Evolutionary conservation across 1,139 yeast species (phyloP).

Genomic region (Tardiomyces blankii): DNA sequence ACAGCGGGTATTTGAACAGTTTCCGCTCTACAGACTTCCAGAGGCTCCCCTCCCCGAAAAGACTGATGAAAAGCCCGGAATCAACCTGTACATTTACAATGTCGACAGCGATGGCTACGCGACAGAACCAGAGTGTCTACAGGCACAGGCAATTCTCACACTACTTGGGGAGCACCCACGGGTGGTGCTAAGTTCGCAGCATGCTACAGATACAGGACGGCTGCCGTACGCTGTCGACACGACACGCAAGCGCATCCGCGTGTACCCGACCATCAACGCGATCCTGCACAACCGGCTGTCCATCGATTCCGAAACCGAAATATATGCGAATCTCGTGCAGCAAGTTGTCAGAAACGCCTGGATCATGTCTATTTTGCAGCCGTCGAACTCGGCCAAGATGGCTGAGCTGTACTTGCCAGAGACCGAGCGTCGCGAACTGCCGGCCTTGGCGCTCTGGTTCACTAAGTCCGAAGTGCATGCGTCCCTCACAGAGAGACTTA

Average conservation of each 20-base stretch:
- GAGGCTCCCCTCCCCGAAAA: constrained; percentile 13
- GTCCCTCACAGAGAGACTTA: constrained; percentile 8
- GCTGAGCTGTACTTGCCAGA: constrained; percentile 10
- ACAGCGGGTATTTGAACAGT: constrained; percentile 35
- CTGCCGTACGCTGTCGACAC: constrained; percentile 13
- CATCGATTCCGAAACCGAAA: constrained; percentile 3
- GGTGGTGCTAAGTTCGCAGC: constrained; percentile 12
- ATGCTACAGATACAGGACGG: constrained; percentile 6
- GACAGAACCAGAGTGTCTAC: constrained; percentile 23
- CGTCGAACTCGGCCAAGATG: not conserved
- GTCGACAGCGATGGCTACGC: constrained; percentile 12
- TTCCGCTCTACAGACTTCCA: constrained; percentile 36
- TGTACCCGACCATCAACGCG: constrained; percentile 3
- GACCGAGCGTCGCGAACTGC: constrained; percentile 7
- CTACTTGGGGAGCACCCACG: constrained; percentile 5
- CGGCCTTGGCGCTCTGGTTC: constrained; percentile 8
- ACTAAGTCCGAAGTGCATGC: constrained; percentile 6
- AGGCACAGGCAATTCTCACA: constrained; percentile 13
- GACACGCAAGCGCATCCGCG: constrained; percentile 2
- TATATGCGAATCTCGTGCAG: constrained; percentile 17
- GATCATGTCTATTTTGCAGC: constrained; percentile 15
- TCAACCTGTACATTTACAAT: constrained; percentile 17
- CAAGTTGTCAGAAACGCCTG: constrained; percentile 23
- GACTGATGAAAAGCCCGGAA: constrained; percentile 1
- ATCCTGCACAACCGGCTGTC: constrained; percentile 4